A percentile compares a stretch with the other conserved stretches of the same genome.
Conservation (phyloP, 257 asterid genomes). For the Solanum virginianum region DNA sequence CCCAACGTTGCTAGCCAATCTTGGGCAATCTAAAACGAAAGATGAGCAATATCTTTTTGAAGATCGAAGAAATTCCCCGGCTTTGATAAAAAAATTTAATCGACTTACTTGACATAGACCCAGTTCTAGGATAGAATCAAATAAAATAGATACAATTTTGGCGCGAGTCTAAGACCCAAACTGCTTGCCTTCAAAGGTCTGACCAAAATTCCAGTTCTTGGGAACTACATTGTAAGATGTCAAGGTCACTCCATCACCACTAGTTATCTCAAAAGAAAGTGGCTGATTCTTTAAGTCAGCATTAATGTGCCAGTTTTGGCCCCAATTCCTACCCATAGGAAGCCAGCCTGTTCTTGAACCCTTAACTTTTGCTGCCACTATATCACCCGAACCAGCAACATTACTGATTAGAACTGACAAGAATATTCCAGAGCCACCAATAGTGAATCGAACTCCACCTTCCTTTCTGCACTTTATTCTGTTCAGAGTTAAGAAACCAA, state of each 20-base stretch:
- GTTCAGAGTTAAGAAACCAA: background rate
- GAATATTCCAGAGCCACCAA: slow-evolving; percentile 39
- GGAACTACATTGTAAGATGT: slow-evolving; percentile 46
- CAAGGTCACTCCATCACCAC: slow-evolving; percentile 29
- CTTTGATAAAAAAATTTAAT: too few relatives aligned
- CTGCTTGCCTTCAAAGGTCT: slow-evolving; percentile 57
- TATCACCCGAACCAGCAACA: slow-evolving; percentile 54
- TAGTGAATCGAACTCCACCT: slow-evolving; percentile 47
- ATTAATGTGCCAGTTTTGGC: slow-evolving; percentile 56
- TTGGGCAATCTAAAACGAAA: background rate
- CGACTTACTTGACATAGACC: too few relatives aligned
- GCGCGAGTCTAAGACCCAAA: slow-evolving; percentile 16
- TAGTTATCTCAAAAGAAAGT: slow-evolving; percentile 50
- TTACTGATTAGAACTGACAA: slow-evolving; percentile 44
- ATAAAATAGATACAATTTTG: background rate
- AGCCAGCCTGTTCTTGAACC: slow-evolving; percentile 35
- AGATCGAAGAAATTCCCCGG: too few relatives aligned
- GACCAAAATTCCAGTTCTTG: slow-evolving; percentile 42
- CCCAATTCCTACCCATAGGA: slow-evolving; percentile 65
- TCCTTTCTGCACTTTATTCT: slow-evolving; percentile 56
- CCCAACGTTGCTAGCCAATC: background rate
- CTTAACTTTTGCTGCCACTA: slow-evolving; percentile 31
- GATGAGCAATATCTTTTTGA: too few relatives aligned
- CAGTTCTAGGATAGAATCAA: too few relatives aligned
- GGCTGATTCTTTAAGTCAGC: slow-evolving; percentile 44